Base-by-base conservation (phyloP, 2,329 filamentous ascomycete genomes). In the Pezicula radicicola region DNA sequence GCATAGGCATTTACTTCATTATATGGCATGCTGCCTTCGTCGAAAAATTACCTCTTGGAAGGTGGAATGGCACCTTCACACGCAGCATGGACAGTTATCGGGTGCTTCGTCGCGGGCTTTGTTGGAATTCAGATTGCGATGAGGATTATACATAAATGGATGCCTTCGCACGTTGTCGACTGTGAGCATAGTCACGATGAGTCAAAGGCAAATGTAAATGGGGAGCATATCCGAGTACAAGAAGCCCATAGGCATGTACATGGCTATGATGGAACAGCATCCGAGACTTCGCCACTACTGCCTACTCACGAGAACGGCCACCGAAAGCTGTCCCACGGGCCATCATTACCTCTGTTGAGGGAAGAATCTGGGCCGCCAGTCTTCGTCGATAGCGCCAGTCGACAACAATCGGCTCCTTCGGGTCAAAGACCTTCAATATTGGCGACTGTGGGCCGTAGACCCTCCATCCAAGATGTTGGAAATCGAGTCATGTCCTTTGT, bases 11-110 rank as follows among this genome's bases (percentile, higher is more conserved):
- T 96, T 70, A 96, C 92, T 35, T 86, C 93, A 1, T 73, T 97
- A 28, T 96, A 92, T 69, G 94, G 86, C 70, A 97, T 97, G 89
- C 79, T 97, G 7, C 93, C 93, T 9, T 91, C 89, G 18, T 85
- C 93, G 2, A 91, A 88, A 65, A 77, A 76, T 37, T 96, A 96
- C 65, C 78, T 99, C 3, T 75, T 79, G 53, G 77, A 84, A 50
- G 87, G 84, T 48, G 85, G 84, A 15, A 85, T 85, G 69, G 77
- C 81, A 7, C 76, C 89, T 3, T 81, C 85, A 55, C 66, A 72
- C 2, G 89, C 92, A 6, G 86, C 85, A 13, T 80, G 89, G 62
- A 71, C 84, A 30, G 75, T 91, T 63, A 85, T 91, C 64, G 79
- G 63, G 10, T 87, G 82, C 65, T 93, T 93, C 65, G 70, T 87